Percentiles rank a stretch among this genome's conserved stretches.
Evolutionary conservation across 1,139 yeast species (phyloP).

Genomic region (Dujonia santamariae): DNA sequence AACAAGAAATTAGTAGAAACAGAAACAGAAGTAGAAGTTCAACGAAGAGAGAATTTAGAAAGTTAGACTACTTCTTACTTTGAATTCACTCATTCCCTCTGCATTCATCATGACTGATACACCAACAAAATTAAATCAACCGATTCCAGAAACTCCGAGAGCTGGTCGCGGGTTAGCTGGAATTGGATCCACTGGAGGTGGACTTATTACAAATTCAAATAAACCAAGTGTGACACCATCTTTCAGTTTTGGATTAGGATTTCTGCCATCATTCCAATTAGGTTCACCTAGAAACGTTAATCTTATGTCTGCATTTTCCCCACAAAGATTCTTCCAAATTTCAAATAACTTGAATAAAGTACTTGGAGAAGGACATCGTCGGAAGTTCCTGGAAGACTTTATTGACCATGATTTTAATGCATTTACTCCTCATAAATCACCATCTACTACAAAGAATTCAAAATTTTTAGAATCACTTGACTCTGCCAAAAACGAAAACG

Average conservation of each 20-base stretch:
- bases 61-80: neutral
- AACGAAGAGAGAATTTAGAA: too few species aligned
- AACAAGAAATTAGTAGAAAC: too few species aligned
- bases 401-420: constrained; percentile 19
- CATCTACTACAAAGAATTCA: too few species aligned
- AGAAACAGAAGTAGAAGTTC: too few species aligned
- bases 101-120: constrained; percentile 6
- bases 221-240: constrained; percentile 27
- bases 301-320: constrained; percentile 30
- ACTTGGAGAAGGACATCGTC: constrained; percentile 4
- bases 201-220: neutral
- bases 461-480: constrained; percentile 22
- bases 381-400: constrained; percentile 8
- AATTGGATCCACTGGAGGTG: neutral
- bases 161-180: constrained; percentile 7
- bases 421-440: constrained; percentile 16
- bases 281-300: constrained; percentile 29
- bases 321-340: constrained; percentile 32
- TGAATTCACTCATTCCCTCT: neutral
- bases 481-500: constrained; percentile 8
- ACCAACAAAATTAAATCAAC: constrained; percentile 8
- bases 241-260: constrained; percentile 39
- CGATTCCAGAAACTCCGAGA: constrained; percentile 31
- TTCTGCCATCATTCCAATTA: constrained; percentile 45
- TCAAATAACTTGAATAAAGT: constrained; percentile 19